Evolutionary conservation across 2,329 filamentous ascomycete species (phyloP).

Genomic region (Aschersonia sp.): DNA sequence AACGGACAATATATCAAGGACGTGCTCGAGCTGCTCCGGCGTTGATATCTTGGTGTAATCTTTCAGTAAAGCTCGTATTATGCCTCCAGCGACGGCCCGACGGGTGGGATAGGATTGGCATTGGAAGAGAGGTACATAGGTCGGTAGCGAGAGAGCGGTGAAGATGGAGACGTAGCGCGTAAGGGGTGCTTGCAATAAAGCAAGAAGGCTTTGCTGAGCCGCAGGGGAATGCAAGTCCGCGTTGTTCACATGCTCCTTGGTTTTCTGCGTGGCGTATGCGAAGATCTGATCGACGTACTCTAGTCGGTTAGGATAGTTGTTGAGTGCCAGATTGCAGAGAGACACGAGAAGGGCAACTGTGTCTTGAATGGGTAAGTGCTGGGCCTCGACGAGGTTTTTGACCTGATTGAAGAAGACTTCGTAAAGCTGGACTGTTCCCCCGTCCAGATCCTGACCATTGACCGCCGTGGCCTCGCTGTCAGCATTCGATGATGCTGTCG

Average conservation of each 20-base stretch:
- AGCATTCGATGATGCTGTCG: constrained; percentile 25
- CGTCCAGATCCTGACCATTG: constrained; percentile 25
- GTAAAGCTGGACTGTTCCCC: constrained; percentile 74
- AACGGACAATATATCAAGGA: constrained; percentile 77
- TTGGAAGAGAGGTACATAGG: constrained; percentile 78
- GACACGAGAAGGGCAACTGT: constrained; percentile 91
- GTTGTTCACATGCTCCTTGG: constrained; percentile 79
- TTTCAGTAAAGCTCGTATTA: constrained; percentile 67
- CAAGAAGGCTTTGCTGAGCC: constrained; percentile 78
- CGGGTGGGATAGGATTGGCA: constrained; percentile 87
- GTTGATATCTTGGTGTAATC: constrained; percentile 71
- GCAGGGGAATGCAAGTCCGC: constrained; percentile 83
- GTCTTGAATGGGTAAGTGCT: constrained; percentile 84
- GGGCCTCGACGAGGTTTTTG: constrained; percentile 79
- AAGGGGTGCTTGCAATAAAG: constrained; percentile 78
- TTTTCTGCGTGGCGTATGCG: constrained; percentile 75
- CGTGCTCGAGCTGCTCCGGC: constrained; percentile 68
- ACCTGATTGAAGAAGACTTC: constrained; percentile 97
- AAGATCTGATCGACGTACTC: constrained; percentile 95
- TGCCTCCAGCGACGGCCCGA: constrained; percentile 78
- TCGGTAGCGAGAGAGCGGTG: constrained; percentile 85
- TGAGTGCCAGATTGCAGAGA: constrained; percentile 80
- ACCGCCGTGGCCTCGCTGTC: constrained; percentile 32
- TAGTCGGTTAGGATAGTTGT: constrained; percentile 83
- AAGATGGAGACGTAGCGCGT: constrained; percentile 87